A percentile compares a stretch with the other conserved stretches of the same genome.
Evolutionary conservation across 1,284 basidiomycete species (phyloP).

Genomic region (Boletus sp.): DNA sequence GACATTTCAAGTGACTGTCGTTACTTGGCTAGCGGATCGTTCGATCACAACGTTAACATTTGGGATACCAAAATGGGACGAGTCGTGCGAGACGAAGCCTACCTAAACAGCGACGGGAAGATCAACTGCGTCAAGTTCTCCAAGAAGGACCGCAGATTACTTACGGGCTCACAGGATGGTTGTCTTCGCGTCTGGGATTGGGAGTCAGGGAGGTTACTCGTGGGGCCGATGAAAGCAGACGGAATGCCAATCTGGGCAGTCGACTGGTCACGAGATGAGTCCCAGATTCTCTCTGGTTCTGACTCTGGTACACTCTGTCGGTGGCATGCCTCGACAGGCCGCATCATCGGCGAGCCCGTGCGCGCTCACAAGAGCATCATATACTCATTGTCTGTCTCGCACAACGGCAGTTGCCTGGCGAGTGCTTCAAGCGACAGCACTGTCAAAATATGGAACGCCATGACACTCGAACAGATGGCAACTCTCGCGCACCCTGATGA

Average conservation of each 20-base stretch:
- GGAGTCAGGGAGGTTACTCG: constrained; percentile 29
- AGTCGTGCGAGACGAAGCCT: constrained; percentile 29
- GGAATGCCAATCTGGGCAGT: constrained; percentile 33
- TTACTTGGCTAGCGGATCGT: constrained; percentile 37
- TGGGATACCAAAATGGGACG: constrained; percentile 35
- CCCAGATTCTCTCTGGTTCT: constrained; percentile 35
- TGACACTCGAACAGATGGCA: constrained; percentile 34
- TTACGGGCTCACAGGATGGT: constrained; percentile 36
- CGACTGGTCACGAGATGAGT: constrained; percentile 37
- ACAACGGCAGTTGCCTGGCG: constrained; percentile 31
- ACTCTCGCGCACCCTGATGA: constrained; percentile 26
- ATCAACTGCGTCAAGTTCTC: constrained; percentile 39
- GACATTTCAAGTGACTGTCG: constrained; percentile 37
- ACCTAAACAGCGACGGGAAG: constrained; percentile 28
- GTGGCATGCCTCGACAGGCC: constrained; percentile 30
- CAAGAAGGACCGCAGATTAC: constrained; percentile 26
- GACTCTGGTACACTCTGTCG: constrained; percentile 31
- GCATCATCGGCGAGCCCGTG: constrained; percentile 29
- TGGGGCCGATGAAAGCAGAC: constrained; percentile 33
- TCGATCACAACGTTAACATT: constrained; percentile 38
- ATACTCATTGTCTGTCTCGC: constrained; percentile 35
- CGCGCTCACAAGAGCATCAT: constrained; percentile 31
- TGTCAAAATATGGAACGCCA: constrained; percentile 38
- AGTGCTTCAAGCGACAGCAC: constrained; percentile 37
- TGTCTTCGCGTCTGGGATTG: constrained; percentile 36